phyloP scores from a whole-genome alignment of 23 red algal genomes.

The Gracilaria vermiculophylla region DNA sequence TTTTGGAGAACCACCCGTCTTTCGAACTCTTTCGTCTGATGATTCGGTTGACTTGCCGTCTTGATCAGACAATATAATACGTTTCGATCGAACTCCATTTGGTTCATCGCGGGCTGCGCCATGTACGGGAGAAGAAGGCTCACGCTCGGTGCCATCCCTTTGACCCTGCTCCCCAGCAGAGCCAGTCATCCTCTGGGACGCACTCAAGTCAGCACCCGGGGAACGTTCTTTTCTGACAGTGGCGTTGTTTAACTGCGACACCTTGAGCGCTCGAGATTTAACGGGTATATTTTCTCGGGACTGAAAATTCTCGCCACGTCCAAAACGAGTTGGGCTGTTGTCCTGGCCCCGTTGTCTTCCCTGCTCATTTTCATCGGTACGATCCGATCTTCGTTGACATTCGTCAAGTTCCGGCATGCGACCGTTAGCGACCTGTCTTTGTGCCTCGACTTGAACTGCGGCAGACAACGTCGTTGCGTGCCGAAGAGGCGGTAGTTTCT shows the following conservation, averaged over 20 bases:
- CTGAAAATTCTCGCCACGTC: neutral
- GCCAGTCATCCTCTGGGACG: neutral
- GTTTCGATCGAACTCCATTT: neutral
- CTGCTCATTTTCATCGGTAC: neutral
- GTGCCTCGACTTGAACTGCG: neutral
- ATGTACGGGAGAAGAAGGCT: neutral
- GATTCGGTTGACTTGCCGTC: neutral
- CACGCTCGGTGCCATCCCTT: neutral
- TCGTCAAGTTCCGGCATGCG: neutral
- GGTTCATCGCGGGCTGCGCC: neutral
- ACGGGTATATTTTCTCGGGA: neutral
- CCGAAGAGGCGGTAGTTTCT: neutral
- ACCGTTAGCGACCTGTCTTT: neutral
- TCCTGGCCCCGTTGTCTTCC: neutral
- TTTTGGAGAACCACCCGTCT: neutral
- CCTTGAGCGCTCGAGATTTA: neutral
- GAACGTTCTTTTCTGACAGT: neutral
- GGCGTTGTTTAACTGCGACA: neutral
- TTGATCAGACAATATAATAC: neutral
- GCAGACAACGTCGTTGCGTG: neutral
- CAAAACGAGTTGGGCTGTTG: neutral
- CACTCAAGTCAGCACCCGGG: neutral
- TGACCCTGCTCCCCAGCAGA: neutral
- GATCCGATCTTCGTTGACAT: neutral
- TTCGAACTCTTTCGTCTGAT: neutral